Evolutionary conservation across 192 early-diverging fungal genomes (phyloP).

Genomic region (Geranomyces variabilis): DNA sequence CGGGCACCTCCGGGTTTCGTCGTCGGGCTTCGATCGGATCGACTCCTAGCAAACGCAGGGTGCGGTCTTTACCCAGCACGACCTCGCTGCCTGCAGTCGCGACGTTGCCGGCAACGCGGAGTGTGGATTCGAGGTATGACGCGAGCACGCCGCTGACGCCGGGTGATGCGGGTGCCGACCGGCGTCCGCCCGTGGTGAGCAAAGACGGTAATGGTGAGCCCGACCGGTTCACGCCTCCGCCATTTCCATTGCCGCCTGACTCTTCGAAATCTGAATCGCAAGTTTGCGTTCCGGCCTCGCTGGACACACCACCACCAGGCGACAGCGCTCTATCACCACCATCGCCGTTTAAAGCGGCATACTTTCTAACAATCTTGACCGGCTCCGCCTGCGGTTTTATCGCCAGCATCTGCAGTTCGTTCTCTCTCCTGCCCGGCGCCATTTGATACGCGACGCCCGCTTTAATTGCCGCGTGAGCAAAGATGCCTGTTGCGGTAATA

Average conservation of each 20-base stretch:
- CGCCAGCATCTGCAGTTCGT: constrained; percentile 17
- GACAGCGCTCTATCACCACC: neutral
- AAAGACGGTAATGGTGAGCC: neutral
- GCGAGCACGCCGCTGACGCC: constrained; percentile 1
- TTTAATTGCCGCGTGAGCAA: constrained; percentile 42
- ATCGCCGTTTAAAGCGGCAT: neutral
- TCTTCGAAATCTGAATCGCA: neutral
- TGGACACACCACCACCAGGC: constrained; percentile 6
- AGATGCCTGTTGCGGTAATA: constrained; percentile 38
- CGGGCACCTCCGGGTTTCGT: neutral
- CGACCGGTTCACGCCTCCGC: neutral
- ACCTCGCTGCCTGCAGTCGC: constrained; percentile 16
- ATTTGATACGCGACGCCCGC: constrained; percentile 47
- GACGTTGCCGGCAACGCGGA: constrained; percentile 21
- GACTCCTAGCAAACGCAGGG: constrained; percentile 14
- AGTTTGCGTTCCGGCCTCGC: constrained; percentile 23
- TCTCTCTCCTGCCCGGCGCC: constrained; percentile 38
- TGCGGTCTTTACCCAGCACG: constrained; percentile 31
- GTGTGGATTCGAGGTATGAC: constrained; percentile 15
- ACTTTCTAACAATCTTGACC: constrained; percentile 10
- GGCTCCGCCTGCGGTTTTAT: neutral
- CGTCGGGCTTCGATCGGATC: constrained; percentile 24
- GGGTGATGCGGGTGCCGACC: neutral
- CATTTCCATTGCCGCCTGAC: neutral
- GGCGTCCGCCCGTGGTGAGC: neutral